Evolutionary conservation across 129 eudicot genomes (phyloP).

Genomic region (Deinandra increscens): DNA sequence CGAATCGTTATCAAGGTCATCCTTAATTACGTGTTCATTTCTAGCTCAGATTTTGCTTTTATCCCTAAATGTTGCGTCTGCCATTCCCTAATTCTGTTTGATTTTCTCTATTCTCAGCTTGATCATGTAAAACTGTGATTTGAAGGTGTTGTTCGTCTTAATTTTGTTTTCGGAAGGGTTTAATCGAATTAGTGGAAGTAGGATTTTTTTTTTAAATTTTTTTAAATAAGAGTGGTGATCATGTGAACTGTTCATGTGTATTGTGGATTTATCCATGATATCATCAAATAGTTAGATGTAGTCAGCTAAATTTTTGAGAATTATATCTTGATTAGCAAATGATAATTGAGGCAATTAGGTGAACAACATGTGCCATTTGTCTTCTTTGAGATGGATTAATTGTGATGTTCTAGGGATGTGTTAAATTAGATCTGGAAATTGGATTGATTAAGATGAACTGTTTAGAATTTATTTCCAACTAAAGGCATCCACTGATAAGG

Average conservation of each 20-base stretch:
- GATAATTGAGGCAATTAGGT: background rate
- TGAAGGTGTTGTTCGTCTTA: background rate
- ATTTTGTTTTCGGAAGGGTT: constrained; percentile 14
- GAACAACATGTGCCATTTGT: background rate
- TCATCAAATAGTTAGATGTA: background rate
- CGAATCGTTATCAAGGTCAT: constrained; percentile 72
- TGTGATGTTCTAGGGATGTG: background rate
- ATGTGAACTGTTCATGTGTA: constrained; percentile 18
- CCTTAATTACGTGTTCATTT: constrained; percentile 9
- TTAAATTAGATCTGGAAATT: background rate
- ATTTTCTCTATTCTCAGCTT: background rate
- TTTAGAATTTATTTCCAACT: background rate
- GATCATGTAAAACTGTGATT: constrained; percentile 10
- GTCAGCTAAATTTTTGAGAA: background rate
- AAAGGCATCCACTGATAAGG: background rate
- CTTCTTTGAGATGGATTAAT: constrained; percentile 15
- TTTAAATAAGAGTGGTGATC: constrained; percentile 25
- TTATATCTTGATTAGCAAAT: constrained; percentile 9
- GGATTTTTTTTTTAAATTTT: constrained; percentile 3
- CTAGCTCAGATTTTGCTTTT: constrained; percentile 9
- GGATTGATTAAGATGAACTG: constrained; percentile 9
- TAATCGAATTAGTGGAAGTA: constrained; percentile 4
- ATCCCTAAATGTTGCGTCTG: constrained; percentile 11
- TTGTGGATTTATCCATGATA: background rate
- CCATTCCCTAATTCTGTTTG: constrained; percentile 6